Base-by-base conservation (phyloP, 1,139 yeast genomes). In the Meyerozyma sp. region DNA sequence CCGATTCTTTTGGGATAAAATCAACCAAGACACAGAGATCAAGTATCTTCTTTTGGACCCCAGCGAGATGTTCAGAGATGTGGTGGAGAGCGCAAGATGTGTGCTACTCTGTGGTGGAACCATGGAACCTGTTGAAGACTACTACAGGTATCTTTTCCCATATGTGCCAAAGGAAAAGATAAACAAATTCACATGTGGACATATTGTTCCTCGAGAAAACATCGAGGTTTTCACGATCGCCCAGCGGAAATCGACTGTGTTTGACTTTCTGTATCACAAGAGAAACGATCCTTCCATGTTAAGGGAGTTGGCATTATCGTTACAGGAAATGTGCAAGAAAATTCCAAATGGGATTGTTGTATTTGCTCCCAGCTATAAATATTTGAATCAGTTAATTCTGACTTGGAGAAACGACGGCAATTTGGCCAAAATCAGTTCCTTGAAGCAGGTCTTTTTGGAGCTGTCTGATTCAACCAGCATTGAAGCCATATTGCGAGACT, bases 81-180 rank as follows among this genome's bases (percentile, higher is more conserved):
- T 91, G 2, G 79, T 88, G 0, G 78, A 79, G 6, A 76, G 81
- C 29, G 76, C 91, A 0, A 76, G 74, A 50, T 84, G 94, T 58
- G 84, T 91, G 0, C 69, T 91, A 3, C 61, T 91, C 5, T 95
- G 96, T 9, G 98, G 98, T 32, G 98, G 98, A 14, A 91, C 98
- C 0, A 90, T 91, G 97, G 95, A 89, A 57, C 98, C 98, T 0
- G 72, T 83, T 46, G 61, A 72, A 13, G 97, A 91, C 51, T 86
- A 84, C 55, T 63, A 74, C 8, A 71, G 79, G 26, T 78, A 75
- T 49, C 65, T 91, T 34, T 81, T 90, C 43, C 96, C 96, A 0
- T 75, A 77, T 40, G 55, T 73, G 2, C 51, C 67, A 0, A 46
- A 58, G 0, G 55, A 62, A 0, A 55, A 73, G 40, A 72, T 88